Conservation (phyloP, 257 asterid species). For the Solanum ossicruentum region DNA sequence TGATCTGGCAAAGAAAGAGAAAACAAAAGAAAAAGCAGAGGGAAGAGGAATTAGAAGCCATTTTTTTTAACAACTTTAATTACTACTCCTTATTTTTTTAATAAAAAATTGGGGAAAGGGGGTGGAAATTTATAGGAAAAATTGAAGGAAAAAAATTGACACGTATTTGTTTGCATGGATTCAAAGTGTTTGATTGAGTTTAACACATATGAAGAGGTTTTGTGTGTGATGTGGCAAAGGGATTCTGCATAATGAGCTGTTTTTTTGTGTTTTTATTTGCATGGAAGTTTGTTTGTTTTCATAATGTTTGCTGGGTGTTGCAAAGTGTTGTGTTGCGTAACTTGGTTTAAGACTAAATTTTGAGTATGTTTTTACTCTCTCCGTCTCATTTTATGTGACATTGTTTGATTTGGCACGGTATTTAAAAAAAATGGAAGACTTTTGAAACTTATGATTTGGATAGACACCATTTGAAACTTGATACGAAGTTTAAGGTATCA, state of each 20-base stretch:
- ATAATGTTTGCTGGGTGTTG: neutral
- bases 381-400: too few species aligned
- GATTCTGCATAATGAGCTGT: neutral
- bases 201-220: neutral
- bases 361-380: too few species aligned
- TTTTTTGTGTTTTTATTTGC: neutral
- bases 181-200: neutral
- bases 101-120: neutral
- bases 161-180: neutral
- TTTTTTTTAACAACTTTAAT: neutral
- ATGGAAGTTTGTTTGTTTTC: neutral
- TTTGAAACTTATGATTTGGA: too few species aligned
- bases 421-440: too few species aligned
- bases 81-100: neutral
- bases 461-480: too few species aligned
- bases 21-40: slow-evolving; percentile 4
- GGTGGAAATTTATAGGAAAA: neutral
- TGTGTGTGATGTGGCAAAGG: neutral
- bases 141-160: neutral
- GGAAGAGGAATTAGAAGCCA: neutral
- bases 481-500: too few species aligned
- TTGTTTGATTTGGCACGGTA: fast-evolving
- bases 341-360: neutral
- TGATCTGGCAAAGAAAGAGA: slow-evolving; percentile 9
- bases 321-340: neutral